These are phyloP conservation scores for Diaporthe amygdali DNA, from an alignment of 2,329 filamentous ascomycete species.

Conservation along the genomic window DNA sequence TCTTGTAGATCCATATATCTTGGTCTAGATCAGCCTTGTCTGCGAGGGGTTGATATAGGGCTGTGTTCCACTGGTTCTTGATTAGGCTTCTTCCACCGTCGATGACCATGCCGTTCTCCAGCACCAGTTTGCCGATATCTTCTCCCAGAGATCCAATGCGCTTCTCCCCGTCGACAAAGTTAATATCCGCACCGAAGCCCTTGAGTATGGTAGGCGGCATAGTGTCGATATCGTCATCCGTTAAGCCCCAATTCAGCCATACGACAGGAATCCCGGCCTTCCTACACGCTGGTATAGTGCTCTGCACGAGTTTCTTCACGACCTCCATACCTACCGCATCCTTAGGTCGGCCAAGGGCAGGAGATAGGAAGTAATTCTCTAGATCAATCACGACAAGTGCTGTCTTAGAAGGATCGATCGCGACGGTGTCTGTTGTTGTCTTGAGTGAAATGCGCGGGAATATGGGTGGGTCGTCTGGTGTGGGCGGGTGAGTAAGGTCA, in stretches of 20 bases:
- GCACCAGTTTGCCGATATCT: not conserved
- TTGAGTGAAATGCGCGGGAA: not conserved
- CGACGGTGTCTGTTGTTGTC: slow-evolving; percentile 10
- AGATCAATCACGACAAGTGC: slow-evolving; percentile 25
- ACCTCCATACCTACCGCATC: slow-evolving; percentile 13
- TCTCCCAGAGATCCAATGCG: not conserved
- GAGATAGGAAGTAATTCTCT: slow-evolving; percentile 26
- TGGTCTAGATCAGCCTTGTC: not conserved
- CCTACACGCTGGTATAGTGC: slow-evolving; percentile 18
- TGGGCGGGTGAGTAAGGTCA: slow-evolving; percentile 22
- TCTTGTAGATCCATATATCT: slow-evolving; percentile 12
- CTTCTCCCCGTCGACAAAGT: not conserved
- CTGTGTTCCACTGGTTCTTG: slow-evolving; percentile 20
- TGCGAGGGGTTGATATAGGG: not conserved
- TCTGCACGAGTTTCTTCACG: slow-evolving; percentile 1
- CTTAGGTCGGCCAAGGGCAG: slow-evolving; percentile 13
- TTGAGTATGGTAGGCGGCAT: slow-evolving; percentile 15
- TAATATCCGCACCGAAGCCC: not conserved
- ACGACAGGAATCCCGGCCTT: slow-evolving; percentile 17
- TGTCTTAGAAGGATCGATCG: slow-evolving; percentile 15
- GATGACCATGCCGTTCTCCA: not conserved
- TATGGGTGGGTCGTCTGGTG: not conserved
- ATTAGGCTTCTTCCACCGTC: slow-evolving; percentile 10
- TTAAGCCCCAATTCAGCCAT: slow-evolving; percentile 21
- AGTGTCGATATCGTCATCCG: not conserved